phyloP scores from a whole-genome alignment of 148 eudicot genomes.

The Agrostemma githago region DNA sequence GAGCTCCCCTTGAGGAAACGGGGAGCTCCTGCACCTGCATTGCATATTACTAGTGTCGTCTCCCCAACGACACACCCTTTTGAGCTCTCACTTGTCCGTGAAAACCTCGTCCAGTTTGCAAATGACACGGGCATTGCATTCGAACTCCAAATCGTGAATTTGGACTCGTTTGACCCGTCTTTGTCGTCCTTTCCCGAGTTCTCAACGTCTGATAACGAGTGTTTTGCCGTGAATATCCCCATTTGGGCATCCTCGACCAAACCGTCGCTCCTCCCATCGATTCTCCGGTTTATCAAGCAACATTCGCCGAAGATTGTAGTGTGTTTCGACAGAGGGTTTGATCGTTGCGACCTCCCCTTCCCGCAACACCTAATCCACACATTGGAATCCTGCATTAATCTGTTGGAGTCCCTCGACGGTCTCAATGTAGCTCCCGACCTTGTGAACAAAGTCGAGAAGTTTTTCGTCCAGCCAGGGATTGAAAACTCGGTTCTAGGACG shows the following conservation, averaged over 20 bases:
- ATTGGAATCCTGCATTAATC: conserved; percentile 61
- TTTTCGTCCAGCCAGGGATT: conserved; percentile 66
- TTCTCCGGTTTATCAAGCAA: conserved; percentile 68
- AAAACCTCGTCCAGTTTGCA: conserved; percentile 78
- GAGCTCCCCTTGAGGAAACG: conserved; percentile 69
- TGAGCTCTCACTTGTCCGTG: conserved; percentile 62
- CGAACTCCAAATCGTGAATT: conserved; percentile 59
- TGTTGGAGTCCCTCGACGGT: conserved; percentile 84
- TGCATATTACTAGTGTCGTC: conserved; percentile 73
- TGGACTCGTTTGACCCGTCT: conserved; percentile 51
- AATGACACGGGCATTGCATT: conserved; percentile 61
- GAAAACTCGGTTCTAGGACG: conserved; percentile 70
- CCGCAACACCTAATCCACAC: conserved; percentile 71
- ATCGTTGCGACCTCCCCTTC: conserved; percentile 68
- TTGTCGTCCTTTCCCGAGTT: conserved; percentile 46
- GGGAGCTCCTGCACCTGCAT: conserved; percentile 50
- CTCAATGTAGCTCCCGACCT: conserved; percentile 62
- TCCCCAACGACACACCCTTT: conserved; percentile 44
- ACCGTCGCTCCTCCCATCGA: conserved; percentile 43
- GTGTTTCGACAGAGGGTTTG: conserved; percentile 73
- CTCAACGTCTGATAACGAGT: conserved; percentile 54
- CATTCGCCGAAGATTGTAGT: conserved; percentile 70
- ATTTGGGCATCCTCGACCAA: conserved; percentile 44
- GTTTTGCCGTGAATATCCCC: conserved; percentile 78
- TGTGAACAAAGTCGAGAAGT: conserved; percentile 68